Conservation (phyloP, 805 yeast species). For the Ogataea populi-albae region DNA sequence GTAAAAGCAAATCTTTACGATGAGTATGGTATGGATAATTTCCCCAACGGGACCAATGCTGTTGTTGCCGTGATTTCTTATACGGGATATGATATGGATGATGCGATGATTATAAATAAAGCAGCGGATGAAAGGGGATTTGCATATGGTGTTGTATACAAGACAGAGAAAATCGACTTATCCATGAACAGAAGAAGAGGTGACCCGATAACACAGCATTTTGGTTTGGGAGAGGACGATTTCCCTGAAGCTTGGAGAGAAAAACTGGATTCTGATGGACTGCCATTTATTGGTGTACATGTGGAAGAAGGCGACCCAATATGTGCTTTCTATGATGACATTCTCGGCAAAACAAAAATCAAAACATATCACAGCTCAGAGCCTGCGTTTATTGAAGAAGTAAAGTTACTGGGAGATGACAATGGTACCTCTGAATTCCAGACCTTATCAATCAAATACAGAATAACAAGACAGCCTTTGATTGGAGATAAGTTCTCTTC, state of each 20-base stretch:
- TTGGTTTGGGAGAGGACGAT: conserved; percentile 89
- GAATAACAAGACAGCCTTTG: conserved; percentile 87
- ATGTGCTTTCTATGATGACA: conserved; percentile 88
- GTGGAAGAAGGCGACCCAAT: conserved; percentile 96
- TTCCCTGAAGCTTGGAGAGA: conserved; percentile 93
- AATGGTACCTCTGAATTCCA: conserved; percentile 76
- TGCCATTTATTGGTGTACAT: conserved; percentile 83
- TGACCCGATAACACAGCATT: conserved; percentile 90
- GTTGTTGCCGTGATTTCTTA: conserved; percentile 98
- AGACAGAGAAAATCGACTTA: conserved; percentile 88
- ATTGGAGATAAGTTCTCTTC: conserved; percentile 98
- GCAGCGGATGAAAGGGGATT: conserved; percentile 98
- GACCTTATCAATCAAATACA: conserved; percentile 78
- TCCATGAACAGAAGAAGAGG: conserved; percentile 77
- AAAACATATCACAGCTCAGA: conserved; percentile 93
- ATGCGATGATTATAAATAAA: conserved; percentile 97
- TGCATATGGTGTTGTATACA: conserved; percentile 95
- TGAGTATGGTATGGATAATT: conserved; percentile 96
- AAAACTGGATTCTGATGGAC: conserved; percentile 86
- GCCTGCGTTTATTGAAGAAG: conserved; percentile 94
- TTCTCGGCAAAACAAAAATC: conserved; percentile 83
- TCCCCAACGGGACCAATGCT: conserved; percentile 98
- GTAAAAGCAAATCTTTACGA: conserved; percentile 92
- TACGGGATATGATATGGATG: conserved; percentile 99
- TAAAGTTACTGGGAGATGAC: conserved; percentile 87